Base-by-base conservation (phyloP, 2,329 filamentous ascomycete genomes). In the Elsinoe arachidis region DNA sequence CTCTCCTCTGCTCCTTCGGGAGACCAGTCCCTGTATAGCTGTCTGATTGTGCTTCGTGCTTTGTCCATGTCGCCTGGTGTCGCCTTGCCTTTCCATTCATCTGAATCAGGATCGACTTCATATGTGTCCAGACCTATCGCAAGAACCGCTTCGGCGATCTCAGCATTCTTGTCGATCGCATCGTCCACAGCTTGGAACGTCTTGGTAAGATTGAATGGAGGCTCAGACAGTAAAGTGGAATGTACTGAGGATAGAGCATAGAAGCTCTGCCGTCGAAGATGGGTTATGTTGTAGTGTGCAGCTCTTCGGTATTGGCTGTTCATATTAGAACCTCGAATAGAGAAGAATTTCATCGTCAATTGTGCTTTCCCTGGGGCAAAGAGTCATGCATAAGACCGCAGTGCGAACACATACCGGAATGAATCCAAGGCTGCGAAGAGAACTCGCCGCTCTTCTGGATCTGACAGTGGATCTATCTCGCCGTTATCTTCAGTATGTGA, bases 11-110 rank as follows among this genome's bases (percentile, higher is more conserved):
- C 76, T 0, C 92, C 93, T 65, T 88, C 90, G 1, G 77, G 80
- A 21, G 88, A 90, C 93, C 95, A 99, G 70, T 99, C 93, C 14
- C 93, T 85, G 71, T 91, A 97, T 69, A 97, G 88, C 68, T 99
- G 93, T 10, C 92, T 84, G 54, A 99, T 79, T 1, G 91, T 97
- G 66, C 90, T 95, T 61, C 90, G 82, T 1, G 92, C 91, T 72
- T 97, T 99, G 68, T 95, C 90, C 55, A 95, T 76, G 66, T 97
- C 92, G 19, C 77, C 76, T 23, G 83, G 73, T 43, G 85, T 91
- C 12, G 90, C 87, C 33, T 82, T 77, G 3, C 82, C 84, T 17
- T 82, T 78, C 85, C 90, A 91, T 44, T 84, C 78, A 1, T 73
- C 70, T 55, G 74, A 71, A 76, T 60, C 44, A 2, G 57, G 46